phyloP scores from a whole-genome alignment of 78 protist genomes.

The Dictyostelium brefeldianum region DNA sequence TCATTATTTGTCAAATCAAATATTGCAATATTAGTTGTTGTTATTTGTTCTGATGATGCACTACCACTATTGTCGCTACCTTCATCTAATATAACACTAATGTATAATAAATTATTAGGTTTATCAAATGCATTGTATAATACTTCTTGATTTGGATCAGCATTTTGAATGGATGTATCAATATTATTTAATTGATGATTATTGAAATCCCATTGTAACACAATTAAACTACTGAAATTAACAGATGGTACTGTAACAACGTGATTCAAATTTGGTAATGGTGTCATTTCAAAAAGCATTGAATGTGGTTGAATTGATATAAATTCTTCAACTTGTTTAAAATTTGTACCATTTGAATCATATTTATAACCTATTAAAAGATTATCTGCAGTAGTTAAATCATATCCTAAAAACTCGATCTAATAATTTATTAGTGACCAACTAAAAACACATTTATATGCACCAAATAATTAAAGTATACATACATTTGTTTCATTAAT shows the following conservation, averaged over 20 bases:
- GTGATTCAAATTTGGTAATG: no score
- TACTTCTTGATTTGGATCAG: no score
- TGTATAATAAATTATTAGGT: no score
- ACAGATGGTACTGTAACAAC: not conserved
- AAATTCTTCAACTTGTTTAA: not conserved
- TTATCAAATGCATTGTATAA: not conserved
- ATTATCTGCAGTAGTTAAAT: not conserved
- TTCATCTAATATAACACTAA: no score
- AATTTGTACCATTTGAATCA: not conserved
- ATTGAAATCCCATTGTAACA: not conserved
- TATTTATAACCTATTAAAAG: not conserved
- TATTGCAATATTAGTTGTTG: not conserved
- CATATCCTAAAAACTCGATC: not conserved
- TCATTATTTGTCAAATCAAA: not conserved
- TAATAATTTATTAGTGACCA: no score
- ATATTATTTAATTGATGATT: not conserved
- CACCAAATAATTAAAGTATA: not conserved
- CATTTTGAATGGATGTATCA: no score
- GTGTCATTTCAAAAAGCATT: no score
- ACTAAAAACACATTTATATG: no score
- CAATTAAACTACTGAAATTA: not conserved
- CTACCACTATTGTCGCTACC: no score
- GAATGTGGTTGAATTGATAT: not conserved
- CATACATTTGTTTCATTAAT: not conserved
- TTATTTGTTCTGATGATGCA: no score